Percentiles rank a stretch among this genome's conserved stretches.
These are phyloP conservation scores for Wilcoxina mikolae DNA, from an alignment of 495 filamentous ascomycete genomes.

Conservation along the genomic window DNA sequence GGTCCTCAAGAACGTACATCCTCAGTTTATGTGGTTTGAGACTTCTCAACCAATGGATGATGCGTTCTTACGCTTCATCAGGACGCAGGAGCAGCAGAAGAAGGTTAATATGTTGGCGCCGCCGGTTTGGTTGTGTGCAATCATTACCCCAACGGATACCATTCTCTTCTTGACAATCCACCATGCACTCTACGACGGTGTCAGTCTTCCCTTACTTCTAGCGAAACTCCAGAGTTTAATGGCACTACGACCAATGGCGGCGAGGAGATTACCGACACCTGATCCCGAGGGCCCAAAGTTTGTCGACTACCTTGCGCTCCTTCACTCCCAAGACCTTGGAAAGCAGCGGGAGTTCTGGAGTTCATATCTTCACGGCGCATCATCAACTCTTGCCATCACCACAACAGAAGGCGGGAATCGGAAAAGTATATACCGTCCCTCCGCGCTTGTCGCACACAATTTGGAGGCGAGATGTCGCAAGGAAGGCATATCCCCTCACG, in stretches of 20 bases:
- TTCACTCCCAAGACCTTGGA: constrained; percentile 11
- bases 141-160: constrained; percentile 19
- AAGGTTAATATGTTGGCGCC: constrained; percentile 15
- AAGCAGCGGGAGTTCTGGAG: constrained; percentile 39
- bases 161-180: constrained; percentile 39
- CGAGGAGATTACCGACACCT: constrained; percentile 11
- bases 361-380: constrained; percentile 33
- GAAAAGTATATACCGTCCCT: not conserved
- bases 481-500: constrained; percentile 35
- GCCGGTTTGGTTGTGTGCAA: constrained; percentile 24
- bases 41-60: constrained; percentile 6
- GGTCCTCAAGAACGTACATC: constrained; percentile 27
- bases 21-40: constrained; percentile 18
- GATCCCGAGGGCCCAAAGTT: constrained; percentile 9
- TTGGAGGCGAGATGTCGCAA: constrained; percentile 29
- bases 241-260: constrained; percentile 4
- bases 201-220: constrained; percentile 39
- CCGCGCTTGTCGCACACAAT: constrained; percentile 2
- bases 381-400: constrained; percentile 7
- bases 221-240: constrained; percentile 33
- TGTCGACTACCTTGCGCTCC: constrained; percentile 28
- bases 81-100: constrained; percentile 15
- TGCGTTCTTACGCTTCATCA: constrained; percentile 10
- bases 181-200: constrained; percentile 47
- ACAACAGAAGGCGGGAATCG: too few relatives aligned